Evolutionary conservation across 1,284 basidiomycete genomes (phyloP).

Genomic region (Boletus holoroseus): DNA sequence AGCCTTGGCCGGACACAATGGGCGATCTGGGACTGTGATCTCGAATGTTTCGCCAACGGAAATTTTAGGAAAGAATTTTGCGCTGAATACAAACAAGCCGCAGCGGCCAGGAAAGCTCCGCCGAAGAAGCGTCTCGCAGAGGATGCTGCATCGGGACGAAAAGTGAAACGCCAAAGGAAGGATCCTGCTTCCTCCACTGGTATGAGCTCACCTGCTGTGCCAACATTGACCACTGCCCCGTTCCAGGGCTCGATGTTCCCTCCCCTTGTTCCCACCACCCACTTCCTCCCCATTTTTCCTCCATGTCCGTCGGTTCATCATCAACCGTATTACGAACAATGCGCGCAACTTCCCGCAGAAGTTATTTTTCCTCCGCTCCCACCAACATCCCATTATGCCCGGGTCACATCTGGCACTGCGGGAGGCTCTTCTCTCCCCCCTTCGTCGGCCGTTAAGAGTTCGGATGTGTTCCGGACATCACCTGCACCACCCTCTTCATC

Average conservation of each 20-base stretch:
- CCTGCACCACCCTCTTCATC: conserved; percentile 33
- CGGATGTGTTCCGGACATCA: conserved; percentile 23
- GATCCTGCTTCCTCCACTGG: conserved; percentile 24
- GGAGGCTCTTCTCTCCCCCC: conserved; percentile 23
- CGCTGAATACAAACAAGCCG: conserved; percentile 50
- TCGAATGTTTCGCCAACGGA: conserved; percentile 65
- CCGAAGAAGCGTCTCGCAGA: conserved; percentile 38
- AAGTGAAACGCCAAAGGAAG: conserved; percentile 49
- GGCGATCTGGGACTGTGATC: conserved; percentile 70
- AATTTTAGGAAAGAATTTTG: conserved; percentile 67
- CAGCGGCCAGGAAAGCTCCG: conserved; percentile 33
- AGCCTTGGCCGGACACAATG: conserved; percentile 67
- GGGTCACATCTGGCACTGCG: conserved; percentile 19
- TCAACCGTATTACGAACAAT: conserved; percentile 63
- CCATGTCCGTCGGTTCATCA: conserved; percentile 57
- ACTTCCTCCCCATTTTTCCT: conserved; percentile 50
- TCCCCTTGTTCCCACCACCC: conserved; percentile 35
- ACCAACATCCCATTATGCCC: conserved; percentile 43
- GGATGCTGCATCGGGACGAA: conserved; percentile 36
- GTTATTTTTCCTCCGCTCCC: conserved; percentile 67
- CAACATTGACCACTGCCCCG: conserved; percentile 3
- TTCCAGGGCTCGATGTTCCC: conserved; percentile 21
- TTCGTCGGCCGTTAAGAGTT: conserved; percentile 27
- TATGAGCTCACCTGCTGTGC: conserved; percentile 23
- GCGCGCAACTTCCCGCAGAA: conserved; percentile 48